A percentile compares a stretch with the other conserved stretches of the same genome.
Evolutionary conservation across 148 eudicot genomes (phyloP).

Genomic region (Selenicereus undatus): DNA sequence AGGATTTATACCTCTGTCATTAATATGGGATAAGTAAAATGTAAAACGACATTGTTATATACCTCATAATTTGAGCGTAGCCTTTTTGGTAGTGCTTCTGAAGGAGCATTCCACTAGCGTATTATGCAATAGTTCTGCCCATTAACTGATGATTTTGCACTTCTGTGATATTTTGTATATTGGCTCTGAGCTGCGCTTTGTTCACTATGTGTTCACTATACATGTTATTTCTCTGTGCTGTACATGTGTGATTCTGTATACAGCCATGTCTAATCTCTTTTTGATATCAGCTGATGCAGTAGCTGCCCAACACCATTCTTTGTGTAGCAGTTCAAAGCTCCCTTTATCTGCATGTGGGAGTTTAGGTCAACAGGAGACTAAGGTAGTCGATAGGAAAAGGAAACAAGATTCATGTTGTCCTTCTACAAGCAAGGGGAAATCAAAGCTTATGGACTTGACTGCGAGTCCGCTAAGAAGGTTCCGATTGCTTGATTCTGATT

Average conservation of each 20-base stretch:
- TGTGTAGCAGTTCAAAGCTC: conserved; percentile 74
- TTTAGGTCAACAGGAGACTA: conserved; percentile 44
- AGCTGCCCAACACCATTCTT: conserved; percentile 39
- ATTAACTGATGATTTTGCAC: neutral
- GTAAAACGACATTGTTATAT: neutral
- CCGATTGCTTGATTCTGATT: conserved; percentile 70
- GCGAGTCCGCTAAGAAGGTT: conserved; percentile 81
- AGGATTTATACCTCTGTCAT: too few species aligned
- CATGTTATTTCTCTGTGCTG: neutral
- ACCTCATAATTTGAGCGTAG: neutral
- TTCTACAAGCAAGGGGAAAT: conserved; percentile 35
- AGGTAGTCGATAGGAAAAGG: conserved; percentile 29
- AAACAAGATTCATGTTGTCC: conserved; percentile 35
- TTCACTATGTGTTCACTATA: neutral
- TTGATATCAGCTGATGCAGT: conserved; percentile 34
- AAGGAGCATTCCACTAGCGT: neutral
- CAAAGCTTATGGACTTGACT: conserved; percentile 41
- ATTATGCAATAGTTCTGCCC: neutral
- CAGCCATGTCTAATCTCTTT: neutral
- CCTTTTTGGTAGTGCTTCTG: neutral
- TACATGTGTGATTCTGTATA: neutral
- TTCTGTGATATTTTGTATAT: neutral
- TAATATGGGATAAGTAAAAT: neutral
- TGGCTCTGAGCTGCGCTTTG: neutral
- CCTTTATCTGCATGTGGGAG: conserved; percentile 52